Conservation (phyloP, 2,329 filamentous ascomycete genomes). For the Plectosphaerella cucumerina region DNA sequence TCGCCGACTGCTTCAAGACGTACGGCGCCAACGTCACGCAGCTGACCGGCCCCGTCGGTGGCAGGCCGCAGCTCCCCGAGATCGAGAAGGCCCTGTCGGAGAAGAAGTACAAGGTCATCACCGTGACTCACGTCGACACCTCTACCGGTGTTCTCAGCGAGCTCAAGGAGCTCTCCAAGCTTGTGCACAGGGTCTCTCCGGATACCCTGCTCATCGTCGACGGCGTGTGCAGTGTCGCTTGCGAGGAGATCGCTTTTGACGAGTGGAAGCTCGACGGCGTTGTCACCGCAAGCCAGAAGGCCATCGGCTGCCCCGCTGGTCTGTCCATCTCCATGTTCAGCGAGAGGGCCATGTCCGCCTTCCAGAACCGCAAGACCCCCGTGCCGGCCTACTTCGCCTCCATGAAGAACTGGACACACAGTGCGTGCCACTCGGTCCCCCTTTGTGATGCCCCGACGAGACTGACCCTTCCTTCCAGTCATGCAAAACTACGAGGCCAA, state of each 20-base stretch:
- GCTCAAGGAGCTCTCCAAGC: constrained; percentile 75
- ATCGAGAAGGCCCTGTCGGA: constrained; percentile 84
- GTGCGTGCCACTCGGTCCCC: constrained; percentile 30
- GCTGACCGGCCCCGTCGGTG: constrained; percentile 83
- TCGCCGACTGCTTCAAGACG: constrained; percentile 84
- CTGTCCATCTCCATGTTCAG: constrained; percentile 94
- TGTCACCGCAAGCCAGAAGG: constrained; percentile 93
- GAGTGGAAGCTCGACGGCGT: constrained; percentile 91
- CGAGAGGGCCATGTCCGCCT: constrained; percentile 75
- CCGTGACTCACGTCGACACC: constrained; percentile 95
- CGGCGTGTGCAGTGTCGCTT: constrained; percentile 94
- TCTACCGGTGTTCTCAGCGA: constrained; percentile 95
- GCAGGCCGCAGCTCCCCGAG: constrained; percentile 78
- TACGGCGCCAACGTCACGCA: constrained; percentile 91
- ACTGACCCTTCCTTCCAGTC: constrained; percentile 43
- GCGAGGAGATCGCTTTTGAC: constrained; percentile 94
- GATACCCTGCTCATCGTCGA: constrained; percentile 91
- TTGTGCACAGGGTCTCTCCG: constrained; percentile 82
- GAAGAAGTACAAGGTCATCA: constrained; percentile 92
- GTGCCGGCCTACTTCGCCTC: constrained; percentile 91
- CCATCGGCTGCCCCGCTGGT: constrained; percentile 90
- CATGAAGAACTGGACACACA: constrained; percentile 95
- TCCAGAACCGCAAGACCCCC: constrained; percentile 76
- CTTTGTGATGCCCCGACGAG: constrained; percentile 5
- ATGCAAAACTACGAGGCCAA: constrained; percentile 99